Conservation (phyloP, 2,329 filamentous ascomycete genomes). For the Colletotrichum tamarilloi region DNA sequence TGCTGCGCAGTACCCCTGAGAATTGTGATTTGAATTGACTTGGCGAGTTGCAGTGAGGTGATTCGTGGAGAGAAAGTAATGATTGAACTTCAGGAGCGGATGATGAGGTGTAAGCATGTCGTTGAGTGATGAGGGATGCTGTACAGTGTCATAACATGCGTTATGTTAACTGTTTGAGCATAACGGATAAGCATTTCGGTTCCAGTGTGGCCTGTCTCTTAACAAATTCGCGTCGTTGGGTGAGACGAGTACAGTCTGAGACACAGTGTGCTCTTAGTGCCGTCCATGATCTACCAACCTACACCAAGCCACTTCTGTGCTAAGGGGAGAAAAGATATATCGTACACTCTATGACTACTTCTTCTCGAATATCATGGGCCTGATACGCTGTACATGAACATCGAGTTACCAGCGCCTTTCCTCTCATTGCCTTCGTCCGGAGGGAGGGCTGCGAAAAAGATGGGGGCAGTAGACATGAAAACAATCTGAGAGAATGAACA, state of each 20-base stretch:
- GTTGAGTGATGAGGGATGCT: not conserved
- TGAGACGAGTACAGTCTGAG: not conserved
- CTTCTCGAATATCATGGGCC: not conserved
- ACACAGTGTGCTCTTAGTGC: not conserved
- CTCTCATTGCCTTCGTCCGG: too few species aligned
- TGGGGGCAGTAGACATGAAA: too few species aligned
- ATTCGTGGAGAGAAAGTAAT: not conserved
- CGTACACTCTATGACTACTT: not conserved
- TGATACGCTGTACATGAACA: too few species aligned
- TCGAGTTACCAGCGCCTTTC: too few species aligned
- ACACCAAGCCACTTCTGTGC: not conserved
- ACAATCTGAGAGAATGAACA: too few species aligned
- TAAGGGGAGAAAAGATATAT: not conserved
- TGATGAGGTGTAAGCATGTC: not conserved
- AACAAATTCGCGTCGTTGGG: not conserved
- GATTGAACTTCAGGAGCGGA: not conserved
- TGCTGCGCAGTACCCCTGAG: not conserved
- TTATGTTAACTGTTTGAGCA: not conserved
- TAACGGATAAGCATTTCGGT: not conserved
- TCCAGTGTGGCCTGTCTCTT: not conserved
- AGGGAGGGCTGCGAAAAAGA: too few species aligned
- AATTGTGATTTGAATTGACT: not conserved
- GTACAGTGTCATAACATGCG: not conserved
- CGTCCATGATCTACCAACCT: not conserved
- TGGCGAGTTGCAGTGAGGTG: not conserved